A percentile compares a stretch with the other conserved stretches of the same genome.
These are phyloP conservation scores for Magnusiomyces clavatus DNA, from an alignment of 1,139 yeast genomes.

Conservation along the genomic window DNA sequence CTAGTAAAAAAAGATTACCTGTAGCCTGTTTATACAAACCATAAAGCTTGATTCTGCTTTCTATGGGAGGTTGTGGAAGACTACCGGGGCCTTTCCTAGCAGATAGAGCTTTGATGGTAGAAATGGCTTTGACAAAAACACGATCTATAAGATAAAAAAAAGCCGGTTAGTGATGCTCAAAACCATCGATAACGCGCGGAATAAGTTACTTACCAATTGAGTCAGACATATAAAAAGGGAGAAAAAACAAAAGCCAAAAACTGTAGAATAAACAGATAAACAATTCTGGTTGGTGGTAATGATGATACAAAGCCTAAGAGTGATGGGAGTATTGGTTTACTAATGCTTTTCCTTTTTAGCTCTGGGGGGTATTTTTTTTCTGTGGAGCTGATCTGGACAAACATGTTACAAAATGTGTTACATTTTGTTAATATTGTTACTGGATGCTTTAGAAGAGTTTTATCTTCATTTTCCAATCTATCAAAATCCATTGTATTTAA, in stretches of 20 bases:
- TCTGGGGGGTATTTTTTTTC: too few relatives aligned
- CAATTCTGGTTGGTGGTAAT: too few relatives aligned
- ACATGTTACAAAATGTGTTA: too few relatives aligned
- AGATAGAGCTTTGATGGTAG: constrained; percentile 68
- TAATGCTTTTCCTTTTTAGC: background rate
- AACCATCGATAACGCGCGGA: background rate
- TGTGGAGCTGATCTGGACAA: too few relatives aligned
- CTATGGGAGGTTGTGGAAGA: constrained; percentile 74
- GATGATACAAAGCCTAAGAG: too few relatives aligned
- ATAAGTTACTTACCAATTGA: constrained; percentile 15
- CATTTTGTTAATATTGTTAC: too few relatives aligned
- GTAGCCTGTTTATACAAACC: constrained; percentile 86
- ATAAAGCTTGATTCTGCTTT: constrained; percentile 58
- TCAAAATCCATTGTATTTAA: too few relatives aligned
- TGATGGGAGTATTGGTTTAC: too few relatives aligned
- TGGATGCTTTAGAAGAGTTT: too few relatives aligned
- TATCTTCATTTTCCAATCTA: too few relatives aligned
- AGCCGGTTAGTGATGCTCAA: background rate
- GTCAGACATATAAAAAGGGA: constrained; percentile 18
- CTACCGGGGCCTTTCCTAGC: constrained; percentile 43
- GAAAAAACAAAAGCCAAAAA: background rate
- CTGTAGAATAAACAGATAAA: background rate
- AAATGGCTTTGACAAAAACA: constrained; percentile 72
- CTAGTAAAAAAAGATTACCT: constrained; percentile 4
- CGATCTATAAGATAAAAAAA: constrained; percentile 35